Percentiles rank a stretch among this genome's conserved stretches.
phyloP scores from a whole-genome alignment of 169 alveolate genomes.

The Eimeria necatrix region DNA sequence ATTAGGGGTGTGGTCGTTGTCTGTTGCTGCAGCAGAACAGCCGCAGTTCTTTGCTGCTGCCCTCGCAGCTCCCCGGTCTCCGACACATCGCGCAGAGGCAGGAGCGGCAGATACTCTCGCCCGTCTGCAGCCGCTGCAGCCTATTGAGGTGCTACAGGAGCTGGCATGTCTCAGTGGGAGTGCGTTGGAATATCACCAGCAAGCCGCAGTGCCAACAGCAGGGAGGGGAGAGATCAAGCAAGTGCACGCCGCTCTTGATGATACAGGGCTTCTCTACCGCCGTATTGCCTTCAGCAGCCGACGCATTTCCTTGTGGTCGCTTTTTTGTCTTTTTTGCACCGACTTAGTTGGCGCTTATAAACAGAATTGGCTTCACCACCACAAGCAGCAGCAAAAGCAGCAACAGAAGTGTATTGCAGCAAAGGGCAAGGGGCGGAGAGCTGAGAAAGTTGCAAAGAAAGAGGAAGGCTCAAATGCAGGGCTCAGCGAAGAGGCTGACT shows the following conservation, averaged over 20 bases:
- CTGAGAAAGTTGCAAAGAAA: neutral
- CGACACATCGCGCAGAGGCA: conserved; percentile 64
- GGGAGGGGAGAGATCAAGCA: neutral
- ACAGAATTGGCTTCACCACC: neutral
- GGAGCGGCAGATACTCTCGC: conserved; percentile 66
- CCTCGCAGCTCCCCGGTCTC: conserved; percentile 39
- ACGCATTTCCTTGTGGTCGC: conserved; percentile 47
- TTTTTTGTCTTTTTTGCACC: conserved; percentile 31
- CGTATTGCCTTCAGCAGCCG: conserved; percentile 67
- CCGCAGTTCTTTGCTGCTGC: conserved; percentile 65
- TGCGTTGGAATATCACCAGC: conserved; percentile 65
- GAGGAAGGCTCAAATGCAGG: neutral
- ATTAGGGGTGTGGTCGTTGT: conserved; percentile 52
- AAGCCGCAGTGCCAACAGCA: conserved; percentile 36
- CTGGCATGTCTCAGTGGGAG: conserved; percentile 53
- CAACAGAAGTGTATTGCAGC: neutral
- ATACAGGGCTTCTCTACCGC: conserved; percentile 51
- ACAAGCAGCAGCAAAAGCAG: conserved; percentile 40
- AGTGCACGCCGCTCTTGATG: neutral
- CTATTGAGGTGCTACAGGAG: conserved; percentile 63
- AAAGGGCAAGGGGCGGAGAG: neutral
- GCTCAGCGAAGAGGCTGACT: neutral
- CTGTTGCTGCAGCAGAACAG: conserved; percentile 62
- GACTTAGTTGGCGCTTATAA: conserved; percentile 17
- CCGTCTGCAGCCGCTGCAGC: conserved; percentile 56